Percentiles rank a stretch among this genome's conserved stretches.
Evolutionary conservation across 2,329 filamentous ascomycete species (phyloP).

Genomic region (Ceratocystis destructans): DNA sequence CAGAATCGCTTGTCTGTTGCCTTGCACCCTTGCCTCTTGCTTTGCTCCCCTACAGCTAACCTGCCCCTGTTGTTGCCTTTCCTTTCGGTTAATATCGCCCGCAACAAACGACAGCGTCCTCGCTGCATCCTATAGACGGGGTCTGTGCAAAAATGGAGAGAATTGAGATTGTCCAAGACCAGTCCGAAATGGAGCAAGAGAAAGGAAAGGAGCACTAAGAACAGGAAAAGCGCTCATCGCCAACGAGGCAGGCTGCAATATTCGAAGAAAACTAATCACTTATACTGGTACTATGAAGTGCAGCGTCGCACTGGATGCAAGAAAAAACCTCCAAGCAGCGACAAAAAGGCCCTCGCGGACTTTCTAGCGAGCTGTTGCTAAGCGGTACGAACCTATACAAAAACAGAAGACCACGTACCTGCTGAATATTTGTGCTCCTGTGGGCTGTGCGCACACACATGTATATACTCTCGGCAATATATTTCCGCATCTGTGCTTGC

Average conservation of each 20-base stretch:
- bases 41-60: neutral
- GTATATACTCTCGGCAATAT: constrained; percentile 1
- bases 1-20: neutral
- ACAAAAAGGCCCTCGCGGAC: neutral
- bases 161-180: neutral
- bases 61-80: neutral
- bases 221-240: neutral
- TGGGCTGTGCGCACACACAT: constrained; percentile 5
- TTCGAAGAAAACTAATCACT: neutral
- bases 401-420: neutral
- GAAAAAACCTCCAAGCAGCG: neutral
- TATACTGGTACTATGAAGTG: neutral
- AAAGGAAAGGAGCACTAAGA: neutral
- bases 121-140: neutral
- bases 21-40: neutral
- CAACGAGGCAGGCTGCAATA: neutral
- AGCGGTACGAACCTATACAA: neutral
- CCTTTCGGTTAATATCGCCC: constrained; percentile 4
- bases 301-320: neutral
- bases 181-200: neutral
- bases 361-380: neutral
- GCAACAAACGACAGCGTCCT: constrained; percentile 6
- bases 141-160: neutral
- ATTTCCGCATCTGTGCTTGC: constrained; percentile 5
- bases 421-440: neutral